Evolutionary conservation across 768 basidiomycete species (phyloP).

Genomic region (Suillus subluteus): DNA sequence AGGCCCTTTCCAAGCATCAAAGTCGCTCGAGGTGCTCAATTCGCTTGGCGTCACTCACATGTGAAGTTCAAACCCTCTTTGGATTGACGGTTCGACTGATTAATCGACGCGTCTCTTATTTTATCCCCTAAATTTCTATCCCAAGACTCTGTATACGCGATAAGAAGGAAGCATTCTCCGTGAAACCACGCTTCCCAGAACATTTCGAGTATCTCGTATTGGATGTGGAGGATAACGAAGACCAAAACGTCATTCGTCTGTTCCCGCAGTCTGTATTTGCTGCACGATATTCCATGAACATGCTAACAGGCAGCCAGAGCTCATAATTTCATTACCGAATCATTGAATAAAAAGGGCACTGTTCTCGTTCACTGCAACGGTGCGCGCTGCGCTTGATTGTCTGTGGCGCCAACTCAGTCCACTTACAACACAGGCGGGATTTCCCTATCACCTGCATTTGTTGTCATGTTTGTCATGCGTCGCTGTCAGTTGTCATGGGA

Average conservation of each 20-base stretch:
- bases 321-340: conserved; percentile 72
- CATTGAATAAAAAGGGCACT: conserved; percentile 60
- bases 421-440: conserved; percentile 65
- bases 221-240: conserved; percentile 90
- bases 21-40: conserved; percentile 71
- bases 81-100: conserved; percentile 11
- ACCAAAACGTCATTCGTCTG: conserved; percentile 90
- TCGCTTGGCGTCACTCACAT: conserved; percentile 81
- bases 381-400: conserved; percentile 32
- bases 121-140: conserved; percentile 1
- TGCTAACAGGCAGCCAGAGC: conserved; percentile 50
- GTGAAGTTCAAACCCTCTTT: conserved; percentile 39
- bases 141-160: conserved; percentile 86
- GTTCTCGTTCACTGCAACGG: conserved; percentile 93
- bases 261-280: conserved; percentile 72
- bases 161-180: conserved; percentile 87
- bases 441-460: conserved; percentile 84
- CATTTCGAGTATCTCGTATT: conserved; percentile 78
- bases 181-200: conserved; percentile 82
- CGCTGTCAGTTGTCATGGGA: conserved; percentile 82
- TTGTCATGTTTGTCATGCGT: conserved; percentile 94
- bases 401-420: neutral
- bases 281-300: neutral
- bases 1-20: conserved; percentile 88
- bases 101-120: conserved; percentile 18